phyloP scores from a whole-genome alignment of 2,329 filamentous ascomycete genomes.

The Lasiodiplodia sp. region DNA sequence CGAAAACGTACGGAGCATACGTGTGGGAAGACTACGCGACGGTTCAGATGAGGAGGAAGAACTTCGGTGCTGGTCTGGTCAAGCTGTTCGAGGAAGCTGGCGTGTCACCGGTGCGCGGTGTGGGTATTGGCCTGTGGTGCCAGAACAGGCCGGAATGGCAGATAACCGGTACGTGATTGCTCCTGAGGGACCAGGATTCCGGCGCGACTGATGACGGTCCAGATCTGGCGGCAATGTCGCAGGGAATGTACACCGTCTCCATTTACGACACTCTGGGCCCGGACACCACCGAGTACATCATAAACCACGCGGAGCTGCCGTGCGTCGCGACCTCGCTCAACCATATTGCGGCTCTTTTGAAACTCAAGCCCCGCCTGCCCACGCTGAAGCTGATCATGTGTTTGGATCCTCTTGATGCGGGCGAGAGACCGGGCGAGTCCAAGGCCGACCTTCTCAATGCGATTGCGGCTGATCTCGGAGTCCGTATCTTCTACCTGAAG shows the following conservation, averaged over 20 bases:
- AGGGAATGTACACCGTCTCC: slow-evolving; percentile 87
- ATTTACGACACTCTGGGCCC: slow-evolving; percentile 96
- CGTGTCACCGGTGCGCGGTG: slow-evolving; percentile 66
- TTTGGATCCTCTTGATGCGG: slow-evolving; percentile 80
- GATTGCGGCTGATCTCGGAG: slow-evolving; percentile 75
- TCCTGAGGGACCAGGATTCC: neutral
- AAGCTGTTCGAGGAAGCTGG: slow-evolving; percentile 79
- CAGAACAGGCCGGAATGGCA: slow-evolving; percentile 91
- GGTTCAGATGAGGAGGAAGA: slow-evolving; percentile 78
- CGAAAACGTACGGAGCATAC: slow-evolving; percentile 78
- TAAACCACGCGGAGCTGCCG: slow-evolving; percentile 82
- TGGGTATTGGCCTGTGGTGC: slow-evolving; percentile 83
- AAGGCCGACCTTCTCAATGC: slow-evolving; percentile 80
- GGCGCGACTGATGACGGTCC: slow-evolving; percentile 17
- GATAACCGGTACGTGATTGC: slow-evolving; percentile 66
- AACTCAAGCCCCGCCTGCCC: slow-evolving; percentile 78
- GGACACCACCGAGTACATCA: slow-evolving; percentile 91
- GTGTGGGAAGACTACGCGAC: slow-evolving; percentile 85
- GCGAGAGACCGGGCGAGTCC: slow-evolving; percentile 77
- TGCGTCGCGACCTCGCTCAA: slow-evolving; percentile 80
- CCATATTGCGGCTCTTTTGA: slow-evolving; percentile 82
- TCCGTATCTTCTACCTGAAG: slow-evolving; percentile 78
- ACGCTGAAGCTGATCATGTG: slow-evolving; percentile 86
- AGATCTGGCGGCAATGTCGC: slow-evolving; percentile 88
- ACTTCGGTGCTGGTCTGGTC: slow-evolving; percentile 84